A percentile compares a stretch with the other conserved stretches of the same genome.
phyloP scores from a whole-genome alignment of 352 stramenopile genomes.

The Phytophthora syringae region DNA sequence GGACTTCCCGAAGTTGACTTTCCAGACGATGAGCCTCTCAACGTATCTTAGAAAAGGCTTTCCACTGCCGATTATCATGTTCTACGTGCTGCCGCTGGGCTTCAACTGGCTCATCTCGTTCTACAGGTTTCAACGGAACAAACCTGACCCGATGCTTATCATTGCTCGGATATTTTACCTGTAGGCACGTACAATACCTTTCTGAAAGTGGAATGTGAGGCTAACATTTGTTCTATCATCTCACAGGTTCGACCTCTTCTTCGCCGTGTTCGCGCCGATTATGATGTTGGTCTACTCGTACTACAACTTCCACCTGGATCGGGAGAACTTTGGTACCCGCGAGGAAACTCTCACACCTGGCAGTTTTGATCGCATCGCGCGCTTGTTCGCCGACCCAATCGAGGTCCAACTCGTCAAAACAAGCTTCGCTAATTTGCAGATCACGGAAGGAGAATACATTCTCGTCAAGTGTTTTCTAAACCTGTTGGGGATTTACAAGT shows the following conservation, averaged over 20 bases:
- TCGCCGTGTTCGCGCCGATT: conserved; percentile 55
- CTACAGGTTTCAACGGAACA: conserved; percentile 54
- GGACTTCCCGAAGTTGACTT: conserved; percentile 50
- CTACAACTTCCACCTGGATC: conserved; percentile 51
- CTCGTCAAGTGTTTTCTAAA: conserved; percentile 50
- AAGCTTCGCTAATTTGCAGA: conserved; percentile 41
- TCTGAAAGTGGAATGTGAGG: background rate
- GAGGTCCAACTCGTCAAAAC: conserved; percentile 45
- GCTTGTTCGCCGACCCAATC: conserved; percentile 44
- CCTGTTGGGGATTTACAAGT: conserved; percentile 55
- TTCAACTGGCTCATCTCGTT: conserved; percentile 60
- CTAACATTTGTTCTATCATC: background rate
- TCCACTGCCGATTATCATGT: conserved; percentile 43
- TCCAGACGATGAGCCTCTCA: conserved; percentile 48
- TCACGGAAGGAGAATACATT: conserved; percentile 41
- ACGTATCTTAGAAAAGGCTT: conserved; percentile 51
- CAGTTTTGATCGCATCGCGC: conserved; percentile 45
- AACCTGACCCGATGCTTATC: conserved; percentile 35
- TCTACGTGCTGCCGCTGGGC: conserved; percentile 44
- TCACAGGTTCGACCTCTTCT: conserved; percentile 60
- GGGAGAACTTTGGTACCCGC: conserved; percentile 30
- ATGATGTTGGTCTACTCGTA: conserved; percentile 49
- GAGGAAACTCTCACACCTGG: conserved; percentile 36
- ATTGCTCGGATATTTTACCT: conserved; percentile 51
- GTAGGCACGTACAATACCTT: conserved; percentile 14